phyloP scores from a whole-genome alignment of 768 basidiomycete species.

The Calvatia gigantea region DNA sequence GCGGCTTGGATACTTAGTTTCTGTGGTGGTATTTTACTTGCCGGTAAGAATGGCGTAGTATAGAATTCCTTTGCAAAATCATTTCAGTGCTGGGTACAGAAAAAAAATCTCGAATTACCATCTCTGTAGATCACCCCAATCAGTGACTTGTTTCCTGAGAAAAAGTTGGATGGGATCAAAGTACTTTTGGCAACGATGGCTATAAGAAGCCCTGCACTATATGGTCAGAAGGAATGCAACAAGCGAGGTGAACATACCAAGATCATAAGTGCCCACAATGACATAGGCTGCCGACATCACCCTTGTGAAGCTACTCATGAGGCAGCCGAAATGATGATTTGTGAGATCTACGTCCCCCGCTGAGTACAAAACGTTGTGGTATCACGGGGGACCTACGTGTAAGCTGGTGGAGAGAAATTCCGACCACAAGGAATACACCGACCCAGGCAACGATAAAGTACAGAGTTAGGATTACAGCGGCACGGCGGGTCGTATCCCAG shows the following conservation, averaged over 20 bases:
- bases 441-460: background rate
- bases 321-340: background rate
- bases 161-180: background rate
- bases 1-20: no score
- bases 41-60: conserved; percentile 2
- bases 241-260: background rate
- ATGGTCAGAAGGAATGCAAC: background rate
- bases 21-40: background rate
- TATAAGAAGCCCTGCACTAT: background rate
- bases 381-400: background rate
- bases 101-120: no score
- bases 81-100: no score
- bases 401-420: background rate
- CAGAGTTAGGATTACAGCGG: background rate
- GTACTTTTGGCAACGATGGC: background rate
- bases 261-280: background rate
- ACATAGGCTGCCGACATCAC: background rate
- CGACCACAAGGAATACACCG: background rate
- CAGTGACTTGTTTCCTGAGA: background rate
- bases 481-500: background rate
- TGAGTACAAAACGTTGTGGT: background rate
- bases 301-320: background rate
- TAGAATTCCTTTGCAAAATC: background rate
- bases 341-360: background rate
- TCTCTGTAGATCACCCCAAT: conserved; percentile 2